Percentiles rank a stretch among this genome's conserved stretches.
Evolutionary conservation across 2,329 filamentous ascomycete genomes (phyloP).

Genomic region (Hymenoscyphus fraxineus): DNA sequence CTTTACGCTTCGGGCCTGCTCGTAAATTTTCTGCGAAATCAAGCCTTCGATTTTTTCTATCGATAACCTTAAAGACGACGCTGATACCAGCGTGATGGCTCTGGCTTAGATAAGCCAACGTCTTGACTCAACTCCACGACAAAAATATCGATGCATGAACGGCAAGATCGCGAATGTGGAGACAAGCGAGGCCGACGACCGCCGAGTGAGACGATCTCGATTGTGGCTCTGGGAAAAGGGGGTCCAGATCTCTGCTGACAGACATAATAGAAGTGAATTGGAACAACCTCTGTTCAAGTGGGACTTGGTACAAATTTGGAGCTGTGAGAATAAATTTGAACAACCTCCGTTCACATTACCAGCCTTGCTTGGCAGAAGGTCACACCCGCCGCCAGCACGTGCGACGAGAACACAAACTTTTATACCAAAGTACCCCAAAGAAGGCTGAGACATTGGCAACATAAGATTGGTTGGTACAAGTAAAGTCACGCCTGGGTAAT

Average conservation of each 20-base stretch:
- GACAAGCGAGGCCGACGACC: neutral
- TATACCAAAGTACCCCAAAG: neutral
- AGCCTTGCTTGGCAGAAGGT: neutral
- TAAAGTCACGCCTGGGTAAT: neutral
- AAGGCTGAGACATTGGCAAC: neutral
- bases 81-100: neutral
- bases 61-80: neutral
- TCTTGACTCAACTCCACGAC: neutral
- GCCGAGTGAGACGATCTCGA: neutral
- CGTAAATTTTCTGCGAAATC: neutral
- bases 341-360: neutral
- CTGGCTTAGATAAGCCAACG: neutral
- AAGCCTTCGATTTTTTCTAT: neutral
- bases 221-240: neutral
- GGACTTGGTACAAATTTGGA: neutral
- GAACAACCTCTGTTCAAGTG: too few species aligned
- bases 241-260: neutral
- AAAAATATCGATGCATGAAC: constrained; percentile 1
- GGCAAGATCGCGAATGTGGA: neutral
- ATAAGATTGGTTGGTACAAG: neutral
- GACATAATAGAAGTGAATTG: too few species aligned
- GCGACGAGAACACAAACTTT: neutral
- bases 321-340: neutral
- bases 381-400: neutral
- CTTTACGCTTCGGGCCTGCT: too few species aligned